Percentiles rank a stretch among this genome's conserved stretches.
Evolutionary conservation across 2,329 filamentous ascomycete species (phyloP).

Genomic region (Aspergillus sp.): DNA sequence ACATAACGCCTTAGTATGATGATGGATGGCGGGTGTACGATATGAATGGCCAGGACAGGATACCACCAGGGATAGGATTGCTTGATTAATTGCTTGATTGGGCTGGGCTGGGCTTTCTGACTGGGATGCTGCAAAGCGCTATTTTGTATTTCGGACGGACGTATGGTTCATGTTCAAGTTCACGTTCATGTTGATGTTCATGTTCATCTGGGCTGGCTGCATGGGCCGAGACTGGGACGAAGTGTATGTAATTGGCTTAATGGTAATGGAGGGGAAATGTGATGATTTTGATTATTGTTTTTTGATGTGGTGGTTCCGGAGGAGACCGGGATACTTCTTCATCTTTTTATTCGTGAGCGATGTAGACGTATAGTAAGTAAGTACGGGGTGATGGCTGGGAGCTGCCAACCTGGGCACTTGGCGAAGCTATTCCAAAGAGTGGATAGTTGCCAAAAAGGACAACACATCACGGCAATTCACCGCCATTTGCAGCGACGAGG

Average conservation of each 20-base stretch:
- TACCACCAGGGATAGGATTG: slow-evolving; percentile 13
- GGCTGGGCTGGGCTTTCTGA: slow-evolving; percentile 6
- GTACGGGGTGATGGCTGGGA: too few species aligned
- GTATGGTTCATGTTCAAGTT: slow-evolving; percentile 2
- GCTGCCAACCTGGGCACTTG: too few species aligned
- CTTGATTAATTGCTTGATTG: too few species aligned
- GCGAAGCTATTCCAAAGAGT: too few species aligned
- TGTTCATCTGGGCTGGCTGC: background rate
- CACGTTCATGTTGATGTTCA: slow-evolving; percentile 2
- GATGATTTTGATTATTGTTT: background rate
- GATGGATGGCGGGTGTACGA: slow-evolving; percentile 16
- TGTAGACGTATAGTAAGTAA: too few species aligned
- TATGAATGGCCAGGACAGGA: slow-evolving; percentile 15
- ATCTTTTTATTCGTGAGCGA: too few species aligned
- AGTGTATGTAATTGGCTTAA: background rate
- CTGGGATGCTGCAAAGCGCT: slow-evolving; percentile 6
- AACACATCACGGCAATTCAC: background rate
- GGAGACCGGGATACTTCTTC: background rate
- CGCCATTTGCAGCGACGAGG: background rate
- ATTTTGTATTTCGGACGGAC: slow-evolving; percentile 8
- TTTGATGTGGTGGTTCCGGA: background rate
- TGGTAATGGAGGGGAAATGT: slow-evolving; percentile 8
- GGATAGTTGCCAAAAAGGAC: background rate
- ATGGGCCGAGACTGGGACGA: slow-evolving; percentile 6
- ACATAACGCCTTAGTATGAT: background rate